Base-by-base conservation (phyloP, 352 stramenopile species). In the Phytophthora lateralis region DNA sequence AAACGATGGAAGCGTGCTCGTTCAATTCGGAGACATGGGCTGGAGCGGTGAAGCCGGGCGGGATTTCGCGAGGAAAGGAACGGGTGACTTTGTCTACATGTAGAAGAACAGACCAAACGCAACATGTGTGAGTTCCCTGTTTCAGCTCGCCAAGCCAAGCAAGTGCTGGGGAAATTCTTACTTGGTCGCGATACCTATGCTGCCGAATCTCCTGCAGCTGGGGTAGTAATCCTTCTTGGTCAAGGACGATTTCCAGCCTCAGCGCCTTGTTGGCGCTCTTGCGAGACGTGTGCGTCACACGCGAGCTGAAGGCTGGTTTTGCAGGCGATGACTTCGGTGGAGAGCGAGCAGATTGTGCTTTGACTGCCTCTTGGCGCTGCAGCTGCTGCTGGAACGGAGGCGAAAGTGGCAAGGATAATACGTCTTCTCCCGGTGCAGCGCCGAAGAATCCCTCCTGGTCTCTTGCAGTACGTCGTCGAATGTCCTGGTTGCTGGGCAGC, bases 381-480 rank as follows among this genome's bases (percentile, higher is more conserved):
- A 60, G 64, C 4, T 26, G 43, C 18, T 70, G 59, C 37, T 66
- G 61, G 53, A 78, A 80, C 3, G 66, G 37, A 8, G 43, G 61
- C 8, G 75, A 84, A 0, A 77, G 45, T 8, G 72, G 53, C 21
- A 66, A 48, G 0, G 66, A 42, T 15, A 68, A 54, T n/a, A 67
- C 20, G 27, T 76, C 67, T 55, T 85, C 70, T 15, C 70, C 70
- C 2, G 61, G 60, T 4, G 70, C 73, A 11, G 67, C 51, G 0
- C 75, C 75, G 34, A 81, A 81, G 56, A 86, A 88, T 2, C 79
- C 75, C 54, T 88, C 69, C 63, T 91, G 82, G 56, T 86, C 73
- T n/a, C 73, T 56, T 10, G 84, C 82, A 9, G 73, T 73, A 20
- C 71, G 63, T 24, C 79, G 69, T 12, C 80, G 78, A 27, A 89